Percentiles rank a stretch among this genome's conserved stretches.
These are phyloP conservation scores for Coffea humblotiana DNA, from an alignment of 305 asterid genomes.

Conservation along the genomic window DNA sequence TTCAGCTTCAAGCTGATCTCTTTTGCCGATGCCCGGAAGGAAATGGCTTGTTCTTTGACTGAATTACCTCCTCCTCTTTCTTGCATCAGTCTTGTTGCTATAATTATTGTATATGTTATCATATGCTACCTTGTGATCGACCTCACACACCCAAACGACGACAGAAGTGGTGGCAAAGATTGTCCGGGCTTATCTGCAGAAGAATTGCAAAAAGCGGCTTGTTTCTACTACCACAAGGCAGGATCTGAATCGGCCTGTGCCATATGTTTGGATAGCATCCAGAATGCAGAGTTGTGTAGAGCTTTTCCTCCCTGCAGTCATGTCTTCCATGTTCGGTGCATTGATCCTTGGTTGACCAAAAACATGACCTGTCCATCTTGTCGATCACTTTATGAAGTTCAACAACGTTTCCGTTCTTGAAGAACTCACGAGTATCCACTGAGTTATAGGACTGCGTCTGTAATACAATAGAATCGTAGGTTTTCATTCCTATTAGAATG, in stretches of 20 bases:
- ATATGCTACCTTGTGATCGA: conserved; percentile 56
- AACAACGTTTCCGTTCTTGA: conserved; percentile 16
- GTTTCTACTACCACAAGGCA: conserved; percentile 31
- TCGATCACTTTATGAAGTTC: conserved; percentile 39
- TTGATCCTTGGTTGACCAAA: conserved; percentile 58
- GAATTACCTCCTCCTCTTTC: conserved; percentile 58
- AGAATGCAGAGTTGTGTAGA: conserved; percentile 44
- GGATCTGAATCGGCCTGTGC: conserved; percentile 34
- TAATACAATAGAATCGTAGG: background rate
- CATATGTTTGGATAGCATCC: conserved; percentile 54
- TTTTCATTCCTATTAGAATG: no score
- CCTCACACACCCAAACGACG: conserved; percentile 34
- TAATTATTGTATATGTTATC: conserved; percentile 42
- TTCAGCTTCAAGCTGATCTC: background rate
- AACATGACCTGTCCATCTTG: conserved; percentile 52
- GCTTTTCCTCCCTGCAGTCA: conserved; percentile 57
- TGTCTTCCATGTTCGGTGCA: conserved; percentile 55
- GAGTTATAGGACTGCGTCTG: background rate
- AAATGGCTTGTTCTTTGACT: conserved; percentile 31
- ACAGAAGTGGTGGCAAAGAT: background rate
- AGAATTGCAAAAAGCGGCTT: conserved; percentile 48
- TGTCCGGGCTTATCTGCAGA: conserved; percentile 37
- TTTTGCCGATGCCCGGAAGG: background rate
- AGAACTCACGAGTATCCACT: background rate
- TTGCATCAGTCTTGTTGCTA: conserved; percentile 40